Percentiles rank a stretch among this genome's conserved stretches.
These are phyloP conservation scores for Senecio squalidus DNA, from an alignment of 140 eudicot species.

Conservation along the genomic window DNA sequence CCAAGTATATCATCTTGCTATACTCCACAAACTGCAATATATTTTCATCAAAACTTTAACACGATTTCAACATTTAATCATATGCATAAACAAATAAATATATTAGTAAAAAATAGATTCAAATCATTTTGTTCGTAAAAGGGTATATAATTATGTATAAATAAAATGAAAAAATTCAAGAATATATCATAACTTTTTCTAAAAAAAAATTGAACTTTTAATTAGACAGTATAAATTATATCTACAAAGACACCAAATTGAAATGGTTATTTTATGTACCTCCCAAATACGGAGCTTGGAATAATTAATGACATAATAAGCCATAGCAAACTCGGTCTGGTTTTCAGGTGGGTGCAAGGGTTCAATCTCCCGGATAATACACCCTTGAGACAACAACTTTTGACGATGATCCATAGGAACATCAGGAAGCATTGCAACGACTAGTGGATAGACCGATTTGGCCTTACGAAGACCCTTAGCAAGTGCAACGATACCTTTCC, in stretches of 20 bases:
- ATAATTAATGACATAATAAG: constrained; percentile 73
- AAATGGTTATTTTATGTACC: no score
- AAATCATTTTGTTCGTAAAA: not conserved
- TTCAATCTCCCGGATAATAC: constrained; percentile 47
- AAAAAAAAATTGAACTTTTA: no score
- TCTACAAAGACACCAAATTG: no score
- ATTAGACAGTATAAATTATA: no score
- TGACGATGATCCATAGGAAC: constrained; percentile 53
- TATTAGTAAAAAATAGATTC: no score
- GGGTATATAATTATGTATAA: not conserved
- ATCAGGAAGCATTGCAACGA: constrained; percentile 49
- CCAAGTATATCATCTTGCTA: constrained; percentile 73
- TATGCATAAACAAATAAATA: not conserved
- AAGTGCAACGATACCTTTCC: constrained; percentile 51
- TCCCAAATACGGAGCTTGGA: constrained; percentile 95
- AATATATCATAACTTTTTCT: no score
- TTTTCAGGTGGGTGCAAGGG: constrained; percentile 68
- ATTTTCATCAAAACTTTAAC: not conserved
- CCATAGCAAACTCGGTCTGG: constrained; percentile 72
- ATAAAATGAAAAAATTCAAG: no score
- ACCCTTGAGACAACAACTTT: constrained; percentile 38
- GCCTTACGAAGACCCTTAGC: constrained; percentile 49
- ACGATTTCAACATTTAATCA: no score
- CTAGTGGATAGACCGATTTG: constrained; percentile 36
- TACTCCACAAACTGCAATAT: constrained; percentile 68